phyloP scores from a whole-genome alignment of 805 yeast species.

The Yarrowia sp. region DNA sequence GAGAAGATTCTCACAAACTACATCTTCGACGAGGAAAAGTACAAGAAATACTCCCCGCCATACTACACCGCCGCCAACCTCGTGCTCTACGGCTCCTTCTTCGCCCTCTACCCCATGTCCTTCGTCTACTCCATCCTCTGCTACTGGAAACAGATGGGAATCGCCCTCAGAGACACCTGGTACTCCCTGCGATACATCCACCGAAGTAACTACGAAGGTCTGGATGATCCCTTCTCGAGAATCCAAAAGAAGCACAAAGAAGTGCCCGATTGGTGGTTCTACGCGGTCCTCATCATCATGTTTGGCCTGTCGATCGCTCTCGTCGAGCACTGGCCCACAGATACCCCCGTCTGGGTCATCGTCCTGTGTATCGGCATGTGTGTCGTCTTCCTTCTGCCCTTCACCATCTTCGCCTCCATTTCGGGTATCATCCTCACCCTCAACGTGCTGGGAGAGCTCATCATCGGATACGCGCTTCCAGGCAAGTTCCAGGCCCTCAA shows the following conservation, averaged over 20 bases:
- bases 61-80: slow-evolving; percentile 61
- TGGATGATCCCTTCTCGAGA: slow-evolving; percentile 5
- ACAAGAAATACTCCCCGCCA: slow-evolving; percentile 68
- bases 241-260: slow-evolving; percentile 19
- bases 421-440: slow-evolving; percentile 6
- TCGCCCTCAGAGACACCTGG: neutral
- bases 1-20: slow-evolving; percentile 53
- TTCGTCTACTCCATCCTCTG: slow-evolving; percentile 10
- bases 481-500: slow-evolving; percentile 19
- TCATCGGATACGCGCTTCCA: slow-evolving; percentile 18
- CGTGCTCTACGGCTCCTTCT: slow-evolving; percentile 51
- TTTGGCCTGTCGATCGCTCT: slow-evolving; percentile 9
- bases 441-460: slow-evolving; percentile 1
- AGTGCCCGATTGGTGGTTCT: slow-evolving; percentile 24
- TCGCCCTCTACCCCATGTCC: slow-evolving; percentile 5
- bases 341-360: slow-evolving; percentile 11
- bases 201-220: slow-evolving; percentile 13
- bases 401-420: slow-evolving; percentile 4
- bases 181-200: neutral
- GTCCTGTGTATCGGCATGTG: slow-evolving; percentile 6
- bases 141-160: neutral
- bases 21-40: slow-evolving; percentile 55
- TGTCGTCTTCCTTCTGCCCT: neutral
- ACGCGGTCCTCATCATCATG: neutral
- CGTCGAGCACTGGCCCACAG: slow-evolving; percentile 21